Conservation (phyloP, 768 basidiomycete genomes). For the Boletus tomentosulus region DNA sequence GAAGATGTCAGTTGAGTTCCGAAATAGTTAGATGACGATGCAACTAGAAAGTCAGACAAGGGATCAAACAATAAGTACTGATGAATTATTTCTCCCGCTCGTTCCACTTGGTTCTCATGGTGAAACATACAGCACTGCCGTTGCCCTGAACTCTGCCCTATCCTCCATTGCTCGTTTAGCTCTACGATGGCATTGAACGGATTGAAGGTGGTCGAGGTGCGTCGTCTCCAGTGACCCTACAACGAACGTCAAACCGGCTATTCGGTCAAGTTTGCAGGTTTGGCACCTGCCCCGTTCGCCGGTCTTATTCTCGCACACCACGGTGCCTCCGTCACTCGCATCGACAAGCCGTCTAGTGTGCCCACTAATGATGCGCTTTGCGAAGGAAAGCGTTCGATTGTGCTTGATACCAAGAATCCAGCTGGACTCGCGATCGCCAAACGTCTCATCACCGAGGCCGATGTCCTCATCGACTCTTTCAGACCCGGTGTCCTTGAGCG, state of each 20-base stretch:
- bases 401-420: slow-evolving; percentile 59
- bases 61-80: neutral
- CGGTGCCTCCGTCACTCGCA: slow-evolving; percentile 70
- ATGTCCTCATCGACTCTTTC: slow-evolving; percentile 81
- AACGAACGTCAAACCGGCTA: neutral
- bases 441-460: slow-evolving; percentile 60
- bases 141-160: neutral
- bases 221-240: neutral
- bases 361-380: slow-evolving; percentile 50
- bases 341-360: slow-evolving; percentile 55
- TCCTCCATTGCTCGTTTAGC: neutral
- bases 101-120: neutral
- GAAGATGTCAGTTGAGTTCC: neutral
- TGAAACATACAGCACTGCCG: slow-evolving; percentile 11
- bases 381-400: slow-evolving; percentile 73
- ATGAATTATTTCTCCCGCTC: neutral
- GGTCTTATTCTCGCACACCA: slow-evolving; percentile 76
- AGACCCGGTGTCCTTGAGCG: slow-evolving; percentile 79
- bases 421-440: slow-evolving; percentile 53
- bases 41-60: neutral
- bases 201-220: slow-evolving; percentile 50
- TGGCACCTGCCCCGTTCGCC: slow-evolving; percentile 79
- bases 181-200: slow-evolving; percentile 44
- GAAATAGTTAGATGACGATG: neutral
- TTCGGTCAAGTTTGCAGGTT: slow-evolving; percentile 56